These are phyloP conservation scores for Bruguiera gymnorhiza DNA, from an alignment of 345 rosid genomes.

Conservation along the genomic window DNA sequence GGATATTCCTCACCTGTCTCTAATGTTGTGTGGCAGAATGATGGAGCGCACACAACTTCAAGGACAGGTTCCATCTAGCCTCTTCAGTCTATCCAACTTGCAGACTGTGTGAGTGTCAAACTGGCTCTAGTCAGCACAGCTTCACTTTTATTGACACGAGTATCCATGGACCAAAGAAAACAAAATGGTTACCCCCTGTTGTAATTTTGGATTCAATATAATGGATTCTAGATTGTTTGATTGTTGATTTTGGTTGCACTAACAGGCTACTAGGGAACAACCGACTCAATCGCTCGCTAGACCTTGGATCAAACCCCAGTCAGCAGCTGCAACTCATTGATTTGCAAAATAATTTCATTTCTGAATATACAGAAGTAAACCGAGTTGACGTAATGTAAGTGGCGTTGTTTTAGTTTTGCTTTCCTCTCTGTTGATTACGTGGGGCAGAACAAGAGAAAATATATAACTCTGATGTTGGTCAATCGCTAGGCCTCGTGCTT, in stretches of 20 bases:
- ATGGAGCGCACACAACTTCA: slow-evolving; percentile 48
- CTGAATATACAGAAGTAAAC: slow-evolving; percentile 16
- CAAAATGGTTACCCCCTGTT: too few species aligned
- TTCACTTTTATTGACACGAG: background rate
- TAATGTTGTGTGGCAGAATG: slow-evolving; percentile 38
- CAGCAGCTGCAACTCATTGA: slow-evolving; percentile 51
- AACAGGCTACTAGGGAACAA: slow-evolving; percentile 51
- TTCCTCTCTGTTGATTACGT: background rate
- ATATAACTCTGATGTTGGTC: too few species aligned
- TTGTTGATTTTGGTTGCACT: slow-evolving; percentile 6
- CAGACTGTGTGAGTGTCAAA: slow-evolving; percentile 61
- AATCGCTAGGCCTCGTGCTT: too few species aligned
- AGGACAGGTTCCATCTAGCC: slow-evolving; percentile 49
- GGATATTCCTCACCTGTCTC: background rate
- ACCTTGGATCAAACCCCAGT: slow-evolving; percentile 44
- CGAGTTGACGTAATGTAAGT: slow-evolving; percentile 50
- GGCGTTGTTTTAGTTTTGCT: background rate
- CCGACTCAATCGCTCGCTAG: slow-evolving; percentile 46
- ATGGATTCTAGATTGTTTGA: background rate
- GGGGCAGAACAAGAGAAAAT: background rate
- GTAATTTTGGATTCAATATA: background rate
- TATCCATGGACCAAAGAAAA: background rate
- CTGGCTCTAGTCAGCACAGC: background rate
- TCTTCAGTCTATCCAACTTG: slow-evolving; percentile 55
- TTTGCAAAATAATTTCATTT: slow-evolving; percentile 48